Percentiles rank a stretch among this genome's conserved stretches.
phyloP scores from a whole-genome alignment of 768 basidiomycete genomes.

The Pluteus cervinus region DNA sequence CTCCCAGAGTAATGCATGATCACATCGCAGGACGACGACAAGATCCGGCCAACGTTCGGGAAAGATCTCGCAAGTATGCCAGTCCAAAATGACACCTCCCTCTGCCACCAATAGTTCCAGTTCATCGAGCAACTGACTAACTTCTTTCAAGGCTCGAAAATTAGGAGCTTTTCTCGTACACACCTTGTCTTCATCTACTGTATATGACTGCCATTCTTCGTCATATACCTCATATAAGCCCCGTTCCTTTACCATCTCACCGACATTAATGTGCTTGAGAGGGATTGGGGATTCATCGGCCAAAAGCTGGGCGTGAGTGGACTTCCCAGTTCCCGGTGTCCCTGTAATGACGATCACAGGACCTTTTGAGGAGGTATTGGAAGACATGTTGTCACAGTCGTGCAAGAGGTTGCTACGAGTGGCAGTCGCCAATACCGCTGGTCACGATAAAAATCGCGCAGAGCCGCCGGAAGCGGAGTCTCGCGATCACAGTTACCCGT shows the following conservation, averaged over 20 bases:
- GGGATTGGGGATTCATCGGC: slow-evolving; percentile 63
- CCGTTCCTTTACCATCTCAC: slow-evolving; percentile 83
- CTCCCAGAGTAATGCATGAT: slow-evolving; percentile 85
- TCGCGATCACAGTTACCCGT: no score
- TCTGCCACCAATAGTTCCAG: slow-evolving; percentile 63
- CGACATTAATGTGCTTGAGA: slow-evolving; percentile 81
- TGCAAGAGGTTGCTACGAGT: no score
- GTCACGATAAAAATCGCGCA: no score
- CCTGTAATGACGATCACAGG: slow-evolving; percentile 85
- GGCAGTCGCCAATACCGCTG: no score
- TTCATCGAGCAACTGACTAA: slow-evolving; percentile 74
- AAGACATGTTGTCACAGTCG: no score
- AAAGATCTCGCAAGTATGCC: slow-evolving; percentile 91
- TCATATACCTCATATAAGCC: slow-evolving; percentile 81
- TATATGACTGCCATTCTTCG: slow-evolving; percentile 92
- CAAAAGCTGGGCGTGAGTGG: slow-evolving; percentile 86
- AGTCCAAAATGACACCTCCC: slow-evolving; percentile 86
- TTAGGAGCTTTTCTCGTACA: slow-evolving; percentile 13
- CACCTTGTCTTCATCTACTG: slow-evolving; percentile 95
- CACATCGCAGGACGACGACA: slow-evolving; percentile 86
- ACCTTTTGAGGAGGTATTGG: slow-evolving; percentile 19
- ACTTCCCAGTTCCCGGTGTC: slow-evolving; percentile 94
- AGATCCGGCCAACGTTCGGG: slow-evolving; percentile 97
- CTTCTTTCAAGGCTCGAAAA: slow-evolving; percentile 7
- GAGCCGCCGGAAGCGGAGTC: no score